Percentiles rank a stretch among this genome's conserved stretches.
Evolutionary conservation across 257 asterid species (phyloP).

Genomic region (Solanum piurae): DNA sequence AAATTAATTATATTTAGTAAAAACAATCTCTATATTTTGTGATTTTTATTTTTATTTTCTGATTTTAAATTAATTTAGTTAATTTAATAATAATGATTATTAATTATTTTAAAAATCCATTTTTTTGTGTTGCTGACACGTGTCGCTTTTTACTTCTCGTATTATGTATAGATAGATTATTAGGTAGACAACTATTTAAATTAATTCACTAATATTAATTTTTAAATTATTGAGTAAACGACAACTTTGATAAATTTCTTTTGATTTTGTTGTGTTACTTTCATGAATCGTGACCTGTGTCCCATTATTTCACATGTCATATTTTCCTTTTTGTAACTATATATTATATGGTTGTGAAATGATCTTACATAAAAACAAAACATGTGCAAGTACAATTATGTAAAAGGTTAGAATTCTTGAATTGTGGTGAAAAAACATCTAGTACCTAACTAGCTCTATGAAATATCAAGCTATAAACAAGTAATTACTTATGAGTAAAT

Average conservation of each 20-base stretch:
- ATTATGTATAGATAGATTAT: no score
- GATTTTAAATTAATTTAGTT: no score
- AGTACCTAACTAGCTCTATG: background rate
- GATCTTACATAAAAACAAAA: background rate
- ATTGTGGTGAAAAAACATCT: background rate
- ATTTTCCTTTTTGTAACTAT: background rate
- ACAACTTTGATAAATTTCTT: background rate
- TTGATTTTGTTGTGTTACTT: background rate
- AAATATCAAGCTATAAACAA: background rate
- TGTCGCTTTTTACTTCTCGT: no score
- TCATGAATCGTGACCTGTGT: background rate
- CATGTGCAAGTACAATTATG: background rate
- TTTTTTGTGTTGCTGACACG: no score
- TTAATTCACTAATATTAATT: no score
- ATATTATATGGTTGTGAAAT: background rate
- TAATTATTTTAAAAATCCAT: no score
- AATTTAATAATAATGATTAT: no score
- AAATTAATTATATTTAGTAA: no score
- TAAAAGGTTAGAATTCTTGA: background rate
- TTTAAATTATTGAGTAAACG: no score
- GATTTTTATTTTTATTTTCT: no score
- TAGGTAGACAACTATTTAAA: no score
- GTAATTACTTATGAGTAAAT: background rate
- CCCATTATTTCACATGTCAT: background rate
- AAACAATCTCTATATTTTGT: no score